Evolutionary conservation across 441 rosid species (phyloP), one percentile per base, ranked within the genome.

Genomic region (Gossypium gossypioides): DNA sequence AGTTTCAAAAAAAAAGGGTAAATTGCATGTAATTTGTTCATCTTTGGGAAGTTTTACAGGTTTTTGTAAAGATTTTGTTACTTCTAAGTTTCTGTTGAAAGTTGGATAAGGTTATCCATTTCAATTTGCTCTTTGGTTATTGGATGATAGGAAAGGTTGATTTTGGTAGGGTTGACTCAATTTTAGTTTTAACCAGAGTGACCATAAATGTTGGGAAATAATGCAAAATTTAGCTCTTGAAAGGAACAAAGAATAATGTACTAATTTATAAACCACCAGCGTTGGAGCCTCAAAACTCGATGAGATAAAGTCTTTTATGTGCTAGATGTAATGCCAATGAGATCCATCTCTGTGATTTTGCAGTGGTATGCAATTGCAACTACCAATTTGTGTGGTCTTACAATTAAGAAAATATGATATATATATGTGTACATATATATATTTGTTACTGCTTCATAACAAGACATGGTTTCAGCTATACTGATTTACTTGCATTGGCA

Each of bases 111-210:
- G 16, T 27, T 61, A 18, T 40, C 16, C 68, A 63, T 19, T 40
- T 3, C 51, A 63, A 63, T 46, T 19, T 10, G 29, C 4, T 21
- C 0, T 1, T 1, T 4, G 12, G 7, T 60, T 60, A 13, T 51
- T 15, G 19, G n/a, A 6, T 44, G 55, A 22, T 65, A 22, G 29
- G 3, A 3, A 65, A 22, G 19, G 55, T 65, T 65, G 55, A 65
- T 12, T 65, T 9, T 65, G 54, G 55, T 44, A 66, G 70, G 56
- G 57, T 48, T 66, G 57, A 66, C 56, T 66, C 22, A 2, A 19
- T 19, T 37, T 40, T 18, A 62, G 4, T 18, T 44, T 13, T 21
- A 42, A 22, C 54, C 15, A 22, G 37, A 4, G 19, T 21, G 55
- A 13, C 0, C 69, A 22, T 65, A 44, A 44, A 21, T 13, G 12